Evolutionary conservation across 2,329 filamentous ascomycete genomes (phyloP).

Genomic region (Curvularia lunata): DNA sequence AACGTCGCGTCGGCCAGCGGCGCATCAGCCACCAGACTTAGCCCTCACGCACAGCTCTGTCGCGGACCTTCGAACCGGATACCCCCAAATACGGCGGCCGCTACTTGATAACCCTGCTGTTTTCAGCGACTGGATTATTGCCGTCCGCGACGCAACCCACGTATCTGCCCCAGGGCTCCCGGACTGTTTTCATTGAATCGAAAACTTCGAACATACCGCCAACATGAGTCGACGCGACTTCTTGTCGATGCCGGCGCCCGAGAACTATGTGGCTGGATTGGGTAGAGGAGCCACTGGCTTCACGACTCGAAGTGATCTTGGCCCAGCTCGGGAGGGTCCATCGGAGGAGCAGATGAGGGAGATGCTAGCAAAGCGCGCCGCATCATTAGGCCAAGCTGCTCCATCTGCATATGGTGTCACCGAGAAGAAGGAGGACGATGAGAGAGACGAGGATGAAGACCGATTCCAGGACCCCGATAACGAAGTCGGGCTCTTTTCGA

Average conservation of each 20-base stretch:
- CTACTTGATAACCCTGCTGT: neutral
- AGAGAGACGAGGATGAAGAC: conserved; percentile 75
- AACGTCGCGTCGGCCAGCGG: conserved; percentile 15
- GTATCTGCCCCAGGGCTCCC: neutral
- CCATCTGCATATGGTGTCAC: conserved; percentile 74
- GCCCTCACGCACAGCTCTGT: neutral
- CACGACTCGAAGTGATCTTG: conserved; percentile 94
- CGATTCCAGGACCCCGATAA: conserved; percentile 97
- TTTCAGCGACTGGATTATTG: neutral
- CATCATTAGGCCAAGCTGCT: conserved; percentile 75
- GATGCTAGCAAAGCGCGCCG: conserved; percentile 90
- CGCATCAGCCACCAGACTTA: neutral
- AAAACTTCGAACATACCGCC: conserved; percentile 15
- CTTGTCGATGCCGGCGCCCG: conserved; percentile 74
- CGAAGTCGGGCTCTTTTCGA: conserved; percentile 92
- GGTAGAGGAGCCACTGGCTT: conserved; percentile 98
- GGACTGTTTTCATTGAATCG: neutral
- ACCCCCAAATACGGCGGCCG: neutral
- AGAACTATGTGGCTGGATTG: conserved; percentile 83
- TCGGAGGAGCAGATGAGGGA: conserved; percentile 99
- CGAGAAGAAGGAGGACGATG: conserved; percentile 71
- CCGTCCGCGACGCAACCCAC: conserved; percentile 1
- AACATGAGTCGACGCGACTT: conserved; percentile 80
- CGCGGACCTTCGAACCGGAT: neutral
- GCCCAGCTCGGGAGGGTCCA: conserved; percentile 91